phyloP scores from a whole-genome alignment of 805 yeast species.

The Saturnispora zaruensis region DNA sequence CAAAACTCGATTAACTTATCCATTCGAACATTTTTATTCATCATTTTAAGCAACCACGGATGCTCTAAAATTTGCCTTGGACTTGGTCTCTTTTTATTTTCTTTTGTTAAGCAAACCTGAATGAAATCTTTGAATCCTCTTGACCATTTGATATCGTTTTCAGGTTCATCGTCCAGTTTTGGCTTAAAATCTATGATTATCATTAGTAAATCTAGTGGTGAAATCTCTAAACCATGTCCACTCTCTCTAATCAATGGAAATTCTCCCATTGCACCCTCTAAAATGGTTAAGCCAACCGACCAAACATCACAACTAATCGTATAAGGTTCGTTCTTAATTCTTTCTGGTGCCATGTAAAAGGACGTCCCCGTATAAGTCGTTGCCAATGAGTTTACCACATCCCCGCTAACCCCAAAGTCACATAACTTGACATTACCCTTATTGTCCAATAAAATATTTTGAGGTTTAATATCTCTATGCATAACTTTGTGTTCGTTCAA shows the following conservation, averaged over 20 bases:
- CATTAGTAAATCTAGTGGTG: conserved; percentile 80
- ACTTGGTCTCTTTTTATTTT: conserved; percentile 72
- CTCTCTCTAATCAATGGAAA: conserved; percentile 58
- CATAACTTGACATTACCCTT: conserved; percentile 84
- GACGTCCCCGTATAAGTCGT: conserved; percentile 97
- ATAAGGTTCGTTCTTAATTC: conserved; percentile 92
- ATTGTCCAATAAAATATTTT: conserved; percentile 70
- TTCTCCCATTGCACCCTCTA: conserved; percentile 89
- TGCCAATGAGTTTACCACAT: conserved; percentile 89
- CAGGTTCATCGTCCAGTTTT: conserved; percentile 65
- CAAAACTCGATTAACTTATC: conserved; percentile 70
- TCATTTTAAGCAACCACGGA: conserved; percentile 86
- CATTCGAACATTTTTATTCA: conserved; percentile 69
- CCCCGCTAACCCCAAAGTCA: conserved; percentile 97
- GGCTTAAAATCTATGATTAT: conserved; percentile 81
- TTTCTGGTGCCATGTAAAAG: conserved; percentile 97
- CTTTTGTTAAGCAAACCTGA: conserved; percentile 71
- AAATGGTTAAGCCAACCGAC: conserved; percentile 86
- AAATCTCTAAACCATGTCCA: conserved; percentile 35
- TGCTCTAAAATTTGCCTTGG: conserved; percentile 91
- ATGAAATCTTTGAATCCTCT: conserved; percentile 76
- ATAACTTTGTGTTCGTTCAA: conserved; percentile 81
- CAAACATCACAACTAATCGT: conserved; percentile 94
- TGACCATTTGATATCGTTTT: conserved; percentile 71
- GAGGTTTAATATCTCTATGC: conserved; percentile 95